These are phyloP conservation scores for Saccharomyces kudriavzevii DNA, from an alignment of 805 yeast genomes.

Conservation along the genomic window DNA sequence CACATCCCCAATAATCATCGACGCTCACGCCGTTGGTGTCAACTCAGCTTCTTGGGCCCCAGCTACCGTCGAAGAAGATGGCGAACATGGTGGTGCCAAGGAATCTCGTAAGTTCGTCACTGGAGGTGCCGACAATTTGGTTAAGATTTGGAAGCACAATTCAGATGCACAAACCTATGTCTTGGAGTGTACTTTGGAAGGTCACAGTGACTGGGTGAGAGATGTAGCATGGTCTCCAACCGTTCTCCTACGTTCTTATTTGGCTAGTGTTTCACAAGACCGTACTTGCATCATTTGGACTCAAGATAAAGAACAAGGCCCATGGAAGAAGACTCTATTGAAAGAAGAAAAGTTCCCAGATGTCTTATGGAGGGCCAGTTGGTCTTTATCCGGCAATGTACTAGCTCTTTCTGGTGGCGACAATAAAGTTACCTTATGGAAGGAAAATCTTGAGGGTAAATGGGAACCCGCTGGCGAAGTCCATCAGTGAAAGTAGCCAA, in stretches of 20 bases:
- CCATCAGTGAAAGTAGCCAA: slow-evolving; percentile 46
- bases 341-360: slow-evolving; percentile 84
- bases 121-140: slow-evolving; percentile 92
- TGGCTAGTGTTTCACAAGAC: slow-evolving; percentile 96
- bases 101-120: slow-evolving; percentile 73
- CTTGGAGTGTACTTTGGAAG: slow-evolving; percentile 70
- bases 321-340: slow-evolving; percentile 76
- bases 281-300: slow-evolving; percentile 94
- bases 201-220: slow-evolving; percentile 97
- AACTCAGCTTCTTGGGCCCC: slow-evolving; percentile 97
- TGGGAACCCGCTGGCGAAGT: slow-evolving; percentile 99
- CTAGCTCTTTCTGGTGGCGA: slow-evolving; percentile 95
- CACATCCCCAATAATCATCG: slow-evolving; percentile 44
- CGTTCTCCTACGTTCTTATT: slow-evolving; percentile 73
- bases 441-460: slow-evolving; percentile 81
- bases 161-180: slow-evolving; percentile 48
- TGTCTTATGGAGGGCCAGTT: slow-evolving; percentile 95
- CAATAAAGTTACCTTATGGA: slow-evolving; percentile 92
- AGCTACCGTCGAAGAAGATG: slow-evolving; percentile 30
- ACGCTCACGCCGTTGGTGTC: slow-evolving; percentile 89
- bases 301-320: slow-evolving; percentile 54
- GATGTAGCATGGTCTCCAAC: slow-evolving; percentile 98
- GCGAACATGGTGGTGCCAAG: slow-evolving; percentile 27
- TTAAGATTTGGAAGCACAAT: slow-evolving; percentile 80
- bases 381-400: slow-evolving; percentile 94